phyloP scores from a whole-genome alignment of 2,329 filamentous ascomycete species.

The Graphilbum fragrans region DNA sequence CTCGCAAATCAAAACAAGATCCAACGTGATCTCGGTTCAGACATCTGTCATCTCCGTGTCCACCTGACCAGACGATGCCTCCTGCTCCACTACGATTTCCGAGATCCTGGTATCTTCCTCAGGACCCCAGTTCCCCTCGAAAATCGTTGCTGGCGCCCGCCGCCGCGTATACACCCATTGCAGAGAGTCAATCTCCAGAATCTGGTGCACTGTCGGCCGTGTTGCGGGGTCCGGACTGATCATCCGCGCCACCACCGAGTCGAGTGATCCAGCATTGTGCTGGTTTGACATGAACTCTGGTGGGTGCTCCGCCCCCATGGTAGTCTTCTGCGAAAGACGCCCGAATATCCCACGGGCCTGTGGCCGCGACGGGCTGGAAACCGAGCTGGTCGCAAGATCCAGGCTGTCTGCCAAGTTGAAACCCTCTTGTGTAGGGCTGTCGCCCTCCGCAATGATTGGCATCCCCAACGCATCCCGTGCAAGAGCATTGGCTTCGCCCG shows the following conservation, averaged over 20 bases:
- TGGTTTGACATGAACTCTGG: slow-evolving; percentile 83
- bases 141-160: slow-evolving; percentile 83
- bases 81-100: neutral
- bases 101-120: slow-evolving; percentile 29
- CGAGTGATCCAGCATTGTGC: slow-evolving; percentile 60
- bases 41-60: slow-evolving; percentile 51
- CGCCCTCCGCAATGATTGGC: slow-evolving; percentile 34
- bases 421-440: neutral
- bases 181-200: slow-evolving; percentile 63
- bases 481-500: slow-evolving; percentile 59
- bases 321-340: slow-evolving; percentile 28
- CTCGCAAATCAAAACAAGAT: neutral
- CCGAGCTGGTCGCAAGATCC: slow-evolving; percentile 6
- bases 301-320: slow-evolving; percentile 42
- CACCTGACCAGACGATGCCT: slow-evolving; percentile 12
- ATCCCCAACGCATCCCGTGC: slow-evolving; percentile 64
- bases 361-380: neutral
- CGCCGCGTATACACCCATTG: slow-evolving; percentile 69
- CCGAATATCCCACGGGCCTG: slow-evolving; percentile 28
- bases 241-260: slow-evolving; percentile 80
- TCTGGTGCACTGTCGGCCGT: slow-evolving; percentile 62
- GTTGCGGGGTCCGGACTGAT: slow-evolving; percentile 61
- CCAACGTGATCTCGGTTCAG: slow-evolving; percentile 14
- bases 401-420: slow-evolving; percentile 4
- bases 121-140: slow-evolving; percentile 91